A percentile compares a stretch with the other conserved stretches of the same genome.
phyloP scores from a whole-genome alignment of 164 flowering plant genomes.

The Berberis vulgaris region DNA sequence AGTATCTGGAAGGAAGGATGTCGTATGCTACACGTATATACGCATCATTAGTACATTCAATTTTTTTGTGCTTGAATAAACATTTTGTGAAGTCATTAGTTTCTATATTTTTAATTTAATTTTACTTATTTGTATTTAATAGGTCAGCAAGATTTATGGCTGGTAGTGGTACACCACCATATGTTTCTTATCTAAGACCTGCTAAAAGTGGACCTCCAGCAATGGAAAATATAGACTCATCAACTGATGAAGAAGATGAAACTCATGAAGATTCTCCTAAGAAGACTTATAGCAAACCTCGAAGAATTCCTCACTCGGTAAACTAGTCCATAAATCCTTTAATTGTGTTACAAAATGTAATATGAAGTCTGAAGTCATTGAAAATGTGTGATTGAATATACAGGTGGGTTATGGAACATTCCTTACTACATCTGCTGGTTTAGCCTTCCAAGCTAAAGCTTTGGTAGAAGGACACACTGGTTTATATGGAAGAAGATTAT shows the following conservation, averaged over 20 bases:
- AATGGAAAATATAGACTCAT: conserved; percentile 33
- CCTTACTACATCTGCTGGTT: conserved; percentile 34
- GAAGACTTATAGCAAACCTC: conserved; percentile 30
- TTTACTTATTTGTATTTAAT: neutral
- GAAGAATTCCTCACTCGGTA: conserved; percentile 58
- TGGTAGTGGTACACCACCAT: conserved; percentile 70
- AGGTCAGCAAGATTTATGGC: conserved; percentile 94
- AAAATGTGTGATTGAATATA: neutral
- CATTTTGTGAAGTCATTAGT: neutral
- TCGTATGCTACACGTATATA: conserved; percentile 45
- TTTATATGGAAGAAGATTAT: conserved; percentile 28
- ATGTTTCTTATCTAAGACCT: conserved; percentile 44
- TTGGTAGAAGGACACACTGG: conserved; percentile 26
- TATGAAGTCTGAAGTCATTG: no score
- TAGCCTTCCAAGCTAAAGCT: conserved; percentile 41
- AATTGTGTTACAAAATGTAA: neutral
- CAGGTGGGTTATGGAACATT: conserved; percentile 67
- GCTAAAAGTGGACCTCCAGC: conserved; percentile 81
- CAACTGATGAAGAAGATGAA: conserved; percentile 54
- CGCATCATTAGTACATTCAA: neutral
- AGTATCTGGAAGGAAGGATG: conserved; percentile 27
- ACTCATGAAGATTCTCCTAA: conserved; percentile 12
- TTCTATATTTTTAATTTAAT: no score
- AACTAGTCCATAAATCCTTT: conserved; percentile 4
- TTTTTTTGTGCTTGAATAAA: neutral